Evolutionary conservation across 306 rosid species (phyloP), one percentile per base, ranked within the genome.

Genomic region (Vachellia pachyceras): DNA sequence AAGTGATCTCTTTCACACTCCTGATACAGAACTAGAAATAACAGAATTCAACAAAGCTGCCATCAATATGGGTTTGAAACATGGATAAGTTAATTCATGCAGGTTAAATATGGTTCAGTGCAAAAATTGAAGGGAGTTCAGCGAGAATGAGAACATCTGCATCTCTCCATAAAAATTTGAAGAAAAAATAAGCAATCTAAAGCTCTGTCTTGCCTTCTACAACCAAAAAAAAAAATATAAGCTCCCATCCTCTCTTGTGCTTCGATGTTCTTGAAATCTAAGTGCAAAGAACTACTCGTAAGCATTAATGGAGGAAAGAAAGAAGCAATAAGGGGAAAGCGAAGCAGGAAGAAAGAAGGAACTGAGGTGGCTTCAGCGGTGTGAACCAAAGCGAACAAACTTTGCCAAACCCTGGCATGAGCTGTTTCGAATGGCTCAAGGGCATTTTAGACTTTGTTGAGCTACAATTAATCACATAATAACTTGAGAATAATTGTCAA

Each of bases 1-100:
- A 90, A 96, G 83, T 96, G 98, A 64, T 93, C 99, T 72, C 97
- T 86, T 86, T 96, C 99, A 49, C 75, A 87, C 89, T 96, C 99
- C 99, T 96, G 89, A 58, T 37, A 75, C 54, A 80, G 65, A 83
- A 52, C 54, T 20, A 64, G 66, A 4, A 57, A 60, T 68, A 39
- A 25, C 55, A 13, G 46, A 42, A 55, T 67, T 75, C 44, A 75
- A 58, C 10, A 52, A 63, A 77, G 61, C 54, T 25, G 66, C 35
- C 61, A 64, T 54, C 44, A 50, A 6, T 25, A 54, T 8, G 55
- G 66, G 49, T 15, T 49, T 52, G 64, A 79, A 83, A 79, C 67
- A 60, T 47, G 22, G 57, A 79, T 52, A 65, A 52, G 69, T 8
- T 12, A 20, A 60, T 23, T 52, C 74, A 77, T 73, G 66, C n/a